Evolutionary conservation across 2,329 filamentous ascomycete genomes (phyloP).

Genomic region (Diaporthe sp.): DNA sequence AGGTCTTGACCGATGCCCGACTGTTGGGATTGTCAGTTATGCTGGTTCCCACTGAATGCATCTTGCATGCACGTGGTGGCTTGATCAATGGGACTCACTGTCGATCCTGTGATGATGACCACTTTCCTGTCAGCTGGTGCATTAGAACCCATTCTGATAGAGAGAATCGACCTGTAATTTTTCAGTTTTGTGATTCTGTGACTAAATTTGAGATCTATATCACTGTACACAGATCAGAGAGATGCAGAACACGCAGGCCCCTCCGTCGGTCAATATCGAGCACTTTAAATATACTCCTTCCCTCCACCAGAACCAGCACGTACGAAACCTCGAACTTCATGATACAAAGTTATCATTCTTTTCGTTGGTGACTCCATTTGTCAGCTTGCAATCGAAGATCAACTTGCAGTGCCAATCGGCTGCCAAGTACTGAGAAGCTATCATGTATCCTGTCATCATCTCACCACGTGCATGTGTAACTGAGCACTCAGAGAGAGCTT

Average conservation of each 20-base stretch:
- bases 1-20: not conserved
- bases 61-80: not conserved
- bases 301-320: no score
- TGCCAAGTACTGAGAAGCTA: not conserved
- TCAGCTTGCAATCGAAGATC: not conserved
- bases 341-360: no score
- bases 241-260: not conserved
- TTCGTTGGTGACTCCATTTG: no score
- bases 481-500: not conserved
- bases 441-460: not conserved
- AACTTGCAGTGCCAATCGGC: not conserved
- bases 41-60: no score
- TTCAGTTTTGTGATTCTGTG: not conserved
- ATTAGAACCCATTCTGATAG: not conserved
- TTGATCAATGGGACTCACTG: not conserved
- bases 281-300: not conserved
- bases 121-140: not conserved
- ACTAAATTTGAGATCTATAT: not conserved
- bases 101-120: conserved; percentile 15
- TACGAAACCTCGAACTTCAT: no score
- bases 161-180: no score
- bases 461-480: not conserved
- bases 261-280: not conserved
- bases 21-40: not conserved
- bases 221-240: not conserved